These are phyloP conservation scores for Powellomyces hirtus DNA, from an alignment of 192 early-diverging fungal genomes.

Conservation along the genomic window DNA sequence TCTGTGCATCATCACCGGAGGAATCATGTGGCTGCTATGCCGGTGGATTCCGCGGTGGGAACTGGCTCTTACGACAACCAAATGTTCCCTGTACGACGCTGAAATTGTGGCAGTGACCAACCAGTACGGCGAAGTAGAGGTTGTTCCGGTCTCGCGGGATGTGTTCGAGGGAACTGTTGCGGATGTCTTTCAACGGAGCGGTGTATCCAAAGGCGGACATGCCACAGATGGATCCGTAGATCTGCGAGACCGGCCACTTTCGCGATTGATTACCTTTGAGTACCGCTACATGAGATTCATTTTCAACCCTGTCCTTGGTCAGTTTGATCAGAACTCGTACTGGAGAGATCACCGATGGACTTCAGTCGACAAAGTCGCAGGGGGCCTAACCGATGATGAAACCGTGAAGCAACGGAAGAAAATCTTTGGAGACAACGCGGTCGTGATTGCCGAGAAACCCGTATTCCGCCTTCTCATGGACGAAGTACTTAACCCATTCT, in stretches of 20 bases:
- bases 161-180: slow-evolving; percentile 32
- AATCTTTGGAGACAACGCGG: slow-evolving; percentile 54
- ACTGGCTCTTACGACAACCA: slow-evolving; percentile 65
- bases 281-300: slow-evolving; percentile 58
- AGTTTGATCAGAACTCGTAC: slow-evolving; percentile 49
- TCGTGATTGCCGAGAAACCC: slow-evolving; percentile 46
- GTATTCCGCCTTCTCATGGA: slow-evolving; percentile 47
- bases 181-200: slow-evolving; percentile 38
- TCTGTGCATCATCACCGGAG: slow-evolving; percentile 64
- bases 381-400: not conserved
- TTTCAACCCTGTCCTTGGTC: slow-evolving; percentile 48
- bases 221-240: not conserved
- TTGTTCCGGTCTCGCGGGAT: slow-evolving; percentile 22
- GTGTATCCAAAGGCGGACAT: slow-evolving; percentile 3
- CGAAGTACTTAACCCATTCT: slow-evolving; percentile 59
- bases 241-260: slow-evolving; percentile 5
- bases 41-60: slow-evolving; percentile 84
- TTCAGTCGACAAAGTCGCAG: slow-evolving; percentile 17
- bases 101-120: slow-evolving; percentile 62
- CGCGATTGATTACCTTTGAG: slow-evolving; percentile 35
- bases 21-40: slow-evolving; percentile 71
- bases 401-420: slow-evolving; percentile 19
- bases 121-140: slow-evolving; percentile 41
- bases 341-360: slow-evolving; percentile 57
- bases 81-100: slow-evolving; percentile 69